A percentile compares a stretch with the other conserved stretches of the same genome.
Conservation (phyloP, 2,329 filamentous ascomycete genomes). For the Esteya vermicola region DNA sequence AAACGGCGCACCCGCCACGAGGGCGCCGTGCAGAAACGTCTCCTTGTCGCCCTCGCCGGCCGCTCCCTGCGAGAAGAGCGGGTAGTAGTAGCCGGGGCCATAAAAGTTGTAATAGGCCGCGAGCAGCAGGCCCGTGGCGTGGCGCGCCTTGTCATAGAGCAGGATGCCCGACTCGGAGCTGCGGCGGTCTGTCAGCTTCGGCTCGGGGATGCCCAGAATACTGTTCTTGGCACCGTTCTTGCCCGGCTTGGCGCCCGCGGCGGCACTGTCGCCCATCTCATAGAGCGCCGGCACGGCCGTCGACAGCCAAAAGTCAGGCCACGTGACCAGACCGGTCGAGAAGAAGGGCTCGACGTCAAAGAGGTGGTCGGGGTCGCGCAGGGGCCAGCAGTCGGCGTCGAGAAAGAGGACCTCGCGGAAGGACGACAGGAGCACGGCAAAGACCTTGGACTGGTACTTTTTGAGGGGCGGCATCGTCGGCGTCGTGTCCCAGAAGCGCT, state of each 20-base stretch:
- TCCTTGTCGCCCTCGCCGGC: slow-evolving; percentile 32
- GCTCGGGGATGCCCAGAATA: slow-evolving; percentile 21
- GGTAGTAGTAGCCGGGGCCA: slow-evolving; percentile 36
- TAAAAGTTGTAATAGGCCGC: slow-evolving; percentile 41
- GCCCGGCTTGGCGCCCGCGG: background rate
- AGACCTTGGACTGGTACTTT: slow-evolving; percentile 40
- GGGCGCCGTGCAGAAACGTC: slow-evolving; percentile 29
- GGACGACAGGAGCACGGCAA: slow-evolving; percentile 41
- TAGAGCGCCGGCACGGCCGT: slow-evolving; percentile 28
- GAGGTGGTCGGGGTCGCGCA: slow-evolving; percentile 21
- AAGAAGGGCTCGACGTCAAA: slow-evolving; percentile 36
- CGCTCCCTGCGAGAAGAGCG: slow-evolving; percentile 27
- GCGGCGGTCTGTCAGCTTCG: slow-evolving; percentile 16
- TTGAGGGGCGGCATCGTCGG: slow-evolving; percentile 14
- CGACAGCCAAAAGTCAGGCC: slow-evolving; percentile 39
- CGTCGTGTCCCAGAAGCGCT: slow-evolving; percentile 14
- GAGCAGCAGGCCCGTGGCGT: slow-evolving; percentile 30
- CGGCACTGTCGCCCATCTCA: too few species aligned
- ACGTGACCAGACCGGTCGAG: slow-evolving; percentile 37
- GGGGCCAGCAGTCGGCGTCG: slow-evolving; percentile 41
- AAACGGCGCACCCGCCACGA: slow-evolving; percentile 23
- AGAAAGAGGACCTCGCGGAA: slow-evolving; percentile 45
- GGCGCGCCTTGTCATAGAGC: slow-evolving; percentile 30
- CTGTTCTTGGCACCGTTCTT: background rate
- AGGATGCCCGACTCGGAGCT: slow-evolving; percentile 34